Percentiles rank a stretch among this genome's conserved stretches.
Evolutionary conservation across 2,329 filamentous ascomycete species (phyloP).

Genomic region (Aspergillus eucalypticola): DNA sequence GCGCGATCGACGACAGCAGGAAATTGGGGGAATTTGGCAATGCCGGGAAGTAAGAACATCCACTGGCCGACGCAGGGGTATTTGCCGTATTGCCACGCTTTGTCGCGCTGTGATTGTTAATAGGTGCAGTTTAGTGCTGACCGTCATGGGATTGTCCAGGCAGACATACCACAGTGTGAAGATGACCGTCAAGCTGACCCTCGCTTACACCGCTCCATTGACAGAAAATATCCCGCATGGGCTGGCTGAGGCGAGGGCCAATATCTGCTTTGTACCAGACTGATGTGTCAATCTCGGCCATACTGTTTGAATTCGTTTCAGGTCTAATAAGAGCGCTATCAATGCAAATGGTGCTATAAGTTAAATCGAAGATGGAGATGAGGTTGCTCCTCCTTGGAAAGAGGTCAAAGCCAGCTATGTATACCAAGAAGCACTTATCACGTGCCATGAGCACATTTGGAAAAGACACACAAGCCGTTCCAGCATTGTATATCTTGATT

Average conservation of each 20-base stretch:
- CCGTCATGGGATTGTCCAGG: too few relatives aligned
- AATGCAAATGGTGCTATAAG: too few relatives aligned
- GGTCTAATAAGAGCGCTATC: too few relatives aligned
- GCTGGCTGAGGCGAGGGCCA: neutral
- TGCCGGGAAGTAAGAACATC: constrained; percentile 4
- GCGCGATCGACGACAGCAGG: neutral
- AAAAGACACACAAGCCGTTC: too few relatives aligned
- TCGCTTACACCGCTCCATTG: constrained; percentile 1
- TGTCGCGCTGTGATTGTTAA: neutral
- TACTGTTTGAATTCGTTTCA: neutral
- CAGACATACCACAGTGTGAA: neutral
- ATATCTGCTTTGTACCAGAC: constrained; percentile 4
- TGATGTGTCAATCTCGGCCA: neutral
- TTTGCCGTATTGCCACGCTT: constrained; percentile 5
- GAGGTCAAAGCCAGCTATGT: too few relatives aligned
- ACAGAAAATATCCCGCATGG: neutral
- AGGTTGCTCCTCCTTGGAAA: too few relatives aligned
- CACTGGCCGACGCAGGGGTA: constrained; percentile 9
- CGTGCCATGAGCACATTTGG: too few relatives aligned
- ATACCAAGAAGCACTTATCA: too few relatives aligned
- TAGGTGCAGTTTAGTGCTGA: neutral
- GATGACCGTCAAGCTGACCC: neutral
- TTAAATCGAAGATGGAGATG: too few relatives aligned
- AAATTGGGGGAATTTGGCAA: neutral
- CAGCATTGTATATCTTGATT: too few relatives aligned